Percentiles rank a stretch among this genome's conserved stretches.
phyloP scores from a whole-genome alignment of 768 basidiomycete genomes.

The Tylopilus subfusipes region DNA sequence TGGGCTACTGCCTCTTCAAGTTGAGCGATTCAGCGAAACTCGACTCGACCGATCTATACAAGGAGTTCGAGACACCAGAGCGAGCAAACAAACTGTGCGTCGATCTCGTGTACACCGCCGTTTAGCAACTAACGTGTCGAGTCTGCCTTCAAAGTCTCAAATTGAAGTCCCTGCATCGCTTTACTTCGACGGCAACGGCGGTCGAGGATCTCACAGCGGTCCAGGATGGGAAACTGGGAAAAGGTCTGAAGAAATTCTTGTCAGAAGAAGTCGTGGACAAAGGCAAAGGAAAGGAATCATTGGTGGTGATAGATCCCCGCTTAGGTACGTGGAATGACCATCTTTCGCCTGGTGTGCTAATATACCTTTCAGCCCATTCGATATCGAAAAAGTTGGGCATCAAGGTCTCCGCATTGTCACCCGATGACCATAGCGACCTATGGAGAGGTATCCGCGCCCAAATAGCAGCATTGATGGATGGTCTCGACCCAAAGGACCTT shows the following conservation, averaged over 20 bases:
- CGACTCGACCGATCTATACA: constrained; percentile 79
- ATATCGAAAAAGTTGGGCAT: constrained; percentile 95
- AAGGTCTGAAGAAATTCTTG: constrained; percentile 90
- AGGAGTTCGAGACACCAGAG: constrained; percentile 92
- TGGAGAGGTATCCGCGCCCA: constrained; percentile 96
- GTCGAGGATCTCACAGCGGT: constrained; percentile 95
- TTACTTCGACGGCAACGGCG: constrained; percentile 92
- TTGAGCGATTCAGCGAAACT: constrained; percentile 86
- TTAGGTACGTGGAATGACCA: constrained; percentile 59
- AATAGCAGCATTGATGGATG: constrained; percentile 81
- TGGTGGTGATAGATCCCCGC: constrained; percentile 86
- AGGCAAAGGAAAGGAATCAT: constrained; percentile 82
- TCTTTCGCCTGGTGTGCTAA: constrained; percentile 6
- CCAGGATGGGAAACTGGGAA: constrained; percentile 89
- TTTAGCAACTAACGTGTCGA: constrained; percentile 8
- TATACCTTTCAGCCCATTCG: constrained; percentile 54
- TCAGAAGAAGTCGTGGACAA: constrained; percentile 83
- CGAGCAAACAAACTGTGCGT: constrained; percentile 88
- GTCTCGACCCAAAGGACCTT: constrained; percentile 88
- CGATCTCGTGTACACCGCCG: constrained; percentile 8
- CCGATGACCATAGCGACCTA: constrained; percentile 67
- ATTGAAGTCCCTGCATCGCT: constrained; percentile 92
- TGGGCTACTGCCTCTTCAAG: constrained; percentile 98
- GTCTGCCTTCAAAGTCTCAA: constrained; percentile 63
- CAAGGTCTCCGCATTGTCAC: constrained; percentile 64